phyloP scores from a whole-genome alignment of 148 eudicot species.

The Dysphania ambrosioides region DNA sequence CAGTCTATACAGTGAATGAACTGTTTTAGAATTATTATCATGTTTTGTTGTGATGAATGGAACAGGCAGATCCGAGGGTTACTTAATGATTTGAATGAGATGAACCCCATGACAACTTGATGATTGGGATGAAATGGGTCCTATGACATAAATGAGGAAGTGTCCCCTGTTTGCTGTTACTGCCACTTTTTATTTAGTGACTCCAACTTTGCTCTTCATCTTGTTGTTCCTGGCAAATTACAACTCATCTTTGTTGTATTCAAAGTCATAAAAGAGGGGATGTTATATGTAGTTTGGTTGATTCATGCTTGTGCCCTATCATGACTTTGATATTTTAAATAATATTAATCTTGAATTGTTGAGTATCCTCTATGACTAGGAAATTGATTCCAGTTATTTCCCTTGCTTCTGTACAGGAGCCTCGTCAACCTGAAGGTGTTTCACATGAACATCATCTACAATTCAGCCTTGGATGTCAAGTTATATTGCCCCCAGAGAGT shows the following conservation, averaged over 20 bases:
- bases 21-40: too few relatives aligned
- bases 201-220: background rate
- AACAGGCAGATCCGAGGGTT: too few relatives aligned
- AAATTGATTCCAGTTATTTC: background rate
- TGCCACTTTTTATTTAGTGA: too few relatives aligned
- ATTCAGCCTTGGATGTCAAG: slow-evolving; percentile 68
- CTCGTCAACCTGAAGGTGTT: slow-evolving; percentile 49
- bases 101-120: too few relatives aligned
- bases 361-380: background rate
- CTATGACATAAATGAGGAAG: too few relatives aligned
- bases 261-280: background rate
- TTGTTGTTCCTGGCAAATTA: background rate
- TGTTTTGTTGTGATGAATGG: too few relatives aligned
- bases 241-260: background rate
- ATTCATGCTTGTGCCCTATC: background rate
- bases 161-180: too few relatives aligned
- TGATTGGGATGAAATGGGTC: too few relatives aligned
- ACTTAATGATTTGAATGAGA: too few relatives aligned
- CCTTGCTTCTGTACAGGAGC: slow-evolving; percentile 41
- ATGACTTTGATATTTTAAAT: background rate
- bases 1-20: background rate
- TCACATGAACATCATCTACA: slow-evolving; percentile 54
- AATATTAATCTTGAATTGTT: background rate
- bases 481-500: slow-evolving; percentile 92
- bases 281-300: background rate